Evolutionary conservation across 805 yeast genomes (phyloP).

Genomic region (Wickerhamiella slavikovae): DNA sequence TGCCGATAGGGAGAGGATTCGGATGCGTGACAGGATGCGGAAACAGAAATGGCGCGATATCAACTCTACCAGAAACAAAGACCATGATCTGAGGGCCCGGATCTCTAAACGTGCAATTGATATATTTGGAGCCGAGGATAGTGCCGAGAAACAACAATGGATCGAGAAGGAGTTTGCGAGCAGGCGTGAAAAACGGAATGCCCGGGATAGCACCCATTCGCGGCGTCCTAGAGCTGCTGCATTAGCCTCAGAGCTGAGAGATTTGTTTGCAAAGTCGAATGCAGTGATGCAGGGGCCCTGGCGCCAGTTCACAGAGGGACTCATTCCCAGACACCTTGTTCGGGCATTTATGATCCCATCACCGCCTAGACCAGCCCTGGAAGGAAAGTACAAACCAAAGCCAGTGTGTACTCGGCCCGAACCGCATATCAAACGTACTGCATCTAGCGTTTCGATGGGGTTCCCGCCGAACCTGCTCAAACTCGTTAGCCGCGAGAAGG

Average conservation of each 20-base stretch:
- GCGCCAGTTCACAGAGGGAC: conserved; percentile 2
- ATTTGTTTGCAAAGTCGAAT: conserved; percentile 9
- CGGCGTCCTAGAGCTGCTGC: conserved; percentile 2
- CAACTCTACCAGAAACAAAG: conserved; percentile 64
- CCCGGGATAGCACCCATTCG: conserved; percentile 16
- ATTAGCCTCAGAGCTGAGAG: conserved; percentile 6
- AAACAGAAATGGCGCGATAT: conserved; percentile 72
- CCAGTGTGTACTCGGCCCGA: not conserved
- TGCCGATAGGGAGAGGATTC: conserved; percentile 31
- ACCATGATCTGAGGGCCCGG: conserved; percentile 66
- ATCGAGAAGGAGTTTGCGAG: conserved; percentile 48
- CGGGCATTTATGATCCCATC: conserved; percentile 9
- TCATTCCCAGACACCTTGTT: conserved; percentile 7
- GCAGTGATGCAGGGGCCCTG: conserved; percentile 6
- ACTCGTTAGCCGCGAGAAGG: not conserved
- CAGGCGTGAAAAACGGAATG: conserved; percentile 39
- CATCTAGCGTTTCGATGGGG: not conserved
- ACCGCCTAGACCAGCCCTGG: conserved; percentile 10
- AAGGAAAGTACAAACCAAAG: conserved; percentile 1
- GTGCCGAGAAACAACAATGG: conserved; percentile 44
- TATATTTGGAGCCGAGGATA: conserved; percentile 40
- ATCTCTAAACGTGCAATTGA: conserved; percentile 50
- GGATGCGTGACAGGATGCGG: conserved; percentile 52
- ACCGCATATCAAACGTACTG: not conserved
- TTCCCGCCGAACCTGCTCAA: conserved; percentile 1